Base-by-base conservation (phyloP, 148 eudicot genomes). In the Camellia japonica region DNA sequence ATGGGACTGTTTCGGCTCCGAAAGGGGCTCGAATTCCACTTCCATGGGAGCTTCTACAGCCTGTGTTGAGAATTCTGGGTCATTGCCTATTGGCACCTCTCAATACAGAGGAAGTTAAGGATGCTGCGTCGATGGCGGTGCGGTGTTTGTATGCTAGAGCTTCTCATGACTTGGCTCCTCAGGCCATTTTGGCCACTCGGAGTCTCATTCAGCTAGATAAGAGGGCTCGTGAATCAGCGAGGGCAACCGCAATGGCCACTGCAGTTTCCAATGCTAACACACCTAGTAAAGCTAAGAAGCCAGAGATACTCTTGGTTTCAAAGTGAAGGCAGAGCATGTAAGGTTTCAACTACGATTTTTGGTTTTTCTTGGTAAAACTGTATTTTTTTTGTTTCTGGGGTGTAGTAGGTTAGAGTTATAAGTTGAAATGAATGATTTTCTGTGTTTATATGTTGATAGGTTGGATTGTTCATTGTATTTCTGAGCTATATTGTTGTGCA, bases 11-110 rank as follows among this genome's bases (percentile, higher is more conserved):
- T 75, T 80, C 59, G 10, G 63, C 5, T 15, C 15, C 18, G 0
- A 85, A 75, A 68, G 91, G 89, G 30, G 81, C 72, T 15, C 84
- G 92, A 62, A 91, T 93, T 85, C 93, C 95, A 5, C 87, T 95
- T 60, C 94, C 98, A 0, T 95, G 97, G 98, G 98, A 95, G 87
- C 82, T 95, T 49, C 71, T 93, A 76, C 98, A 93, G 88, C 98
- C 97, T 0, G 70, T 88, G 72, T 74, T 95, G 77, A 91, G 97
- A 82, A 92, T 95, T 49, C 80, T 95, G 18, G 99, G 94, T 12
- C 99, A 95, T 72, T 95, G 97, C 75, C 87, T 95, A 55, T 75
- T 93, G 83, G 97, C 89, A 14, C 97, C 93, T n/a, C 80, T 92
- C 47, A 86, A 86, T 84, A 80, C 83, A 0, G 86, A 84, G 30